Evolutionary conservation across 257 asterid species (phyloP).

Genomic region (Catharanthus roseus): DNA sequence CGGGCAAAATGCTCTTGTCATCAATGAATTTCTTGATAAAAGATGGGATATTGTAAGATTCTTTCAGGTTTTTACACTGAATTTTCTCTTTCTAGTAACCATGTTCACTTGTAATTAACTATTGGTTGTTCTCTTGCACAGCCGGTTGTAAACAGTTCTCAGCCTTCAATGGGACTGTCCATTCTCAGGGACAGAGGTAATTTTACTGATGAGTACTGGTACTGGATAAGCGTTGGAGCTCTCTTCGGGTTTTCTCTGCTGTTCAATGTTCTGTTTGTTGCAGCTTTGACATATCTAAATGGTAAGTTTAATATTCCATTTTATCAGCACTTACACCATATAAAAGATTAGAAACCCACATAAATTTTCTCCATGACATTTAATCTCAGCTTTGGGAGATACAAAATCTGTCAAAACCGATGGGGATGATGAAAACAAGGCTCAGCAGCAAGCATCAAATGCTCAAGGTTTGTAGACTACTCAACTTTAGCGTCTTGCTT

Average conservation of each 20-base stretch:
- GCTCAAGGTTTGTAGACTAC: slow-evolving; percentile 38
- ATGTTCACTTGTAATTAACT: background rate
- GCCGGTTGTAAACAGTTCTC: slow-evolving; percentile 44
- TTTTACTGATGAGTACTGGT: slow-evolving; percentile 48
- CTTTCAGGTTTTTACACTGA: background rate
- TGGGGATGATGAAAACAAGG: slow-evolving; percentile 29
- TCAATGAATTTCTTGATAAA: slow-evolving; percentile 65
- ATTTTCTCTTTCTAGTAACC: background rate
- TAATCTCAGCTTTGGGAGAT: slow-evolving; percentile 57
- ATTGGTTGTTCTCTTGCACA: slow-evolving; percentile 16
- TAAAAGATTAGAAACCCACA: background rate
- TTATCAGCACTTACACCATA: background rate
- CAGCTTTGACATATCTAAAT: slow-evolving; percentile 60
- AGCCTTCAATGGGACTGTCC: slow-evolving; percentile 64
- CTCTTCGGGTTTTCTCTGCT: slow-evolving; percentile 63
- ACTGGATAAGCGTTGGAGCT: slow-evolving; percentile 63
- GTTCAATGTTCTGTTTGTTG: slow-evolving; percentile 61
- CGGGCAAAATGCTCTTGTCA: slow-evolving; percentile 84
- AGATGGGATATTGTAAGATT: slow-evolving; percentile 75
- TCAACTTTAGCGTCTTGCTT: too few species aligned
- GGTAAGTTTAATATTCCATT: slow-evolving; percentile 42
- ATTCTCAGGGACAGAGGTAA: slow-evolving; percentile 67
- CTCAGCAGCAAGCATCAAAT: slow-evolving; percentile 14
- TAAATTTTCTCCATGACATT: slow-evolving; percentile 8
- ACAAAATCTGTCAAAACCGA: slow-evolving; percentile 41